phyloP scores from a whole-genome alignment of 768 basidiomycete species.

The Tricholoma terreum region DNA sequence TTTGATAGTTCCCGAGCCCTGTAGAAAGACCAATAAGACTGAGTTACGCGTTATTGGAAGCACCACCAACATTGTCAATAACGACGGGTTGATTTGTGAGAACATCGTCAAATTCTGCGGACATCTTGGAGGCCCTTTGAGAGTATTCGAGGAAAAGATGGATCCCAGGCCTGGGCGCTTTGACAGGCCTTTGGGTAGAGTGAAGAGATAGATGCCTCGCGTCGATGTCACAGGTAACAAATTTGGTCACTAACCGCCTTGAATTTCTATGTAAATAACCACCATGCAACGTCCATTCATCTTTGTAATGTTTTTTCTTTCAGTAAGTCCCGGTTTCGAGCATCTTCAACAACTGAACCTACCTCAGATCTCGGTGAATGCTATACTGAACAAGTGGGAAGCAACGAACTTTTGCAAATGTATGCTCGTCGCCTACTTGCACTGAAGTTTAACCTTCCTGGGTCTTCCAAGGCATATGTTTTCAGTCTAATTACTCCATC shows the following conservation, averaged over 20 bases:
- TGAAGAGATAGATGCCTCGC: too few species aligned
- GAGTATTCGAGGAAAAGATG: background rate
- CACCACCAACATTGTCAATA: constrained; percentile 85
- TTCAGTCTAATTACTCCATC: constrained; percentile 82
- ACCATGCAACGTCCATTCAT: constrained; percentile 10
- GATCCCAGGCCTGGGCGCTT: constrained; percentile 10
- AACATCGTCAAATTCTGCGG: constrained; percentile 87
- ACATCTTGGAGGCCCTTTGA: constrained; percentile 45
- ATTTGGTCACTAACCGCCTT: background rate
- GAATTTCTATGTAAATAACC: background rate
- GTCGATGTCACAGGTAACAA: constrained; percentile 1
- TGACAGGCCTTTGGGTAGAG: constrained; percentile 4
- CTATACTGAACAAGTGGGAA: constrained; percentile 72
- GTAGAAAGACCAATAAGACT: constrained; percentile 13
- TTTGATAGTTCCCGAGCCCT: constrained; percentile 99
- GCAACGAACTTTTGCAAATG: constrained; percentile 93
- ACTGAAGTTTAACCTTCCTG: constrained; percentile 5
- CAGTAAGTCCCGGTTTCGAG: constrained; percentile 15
- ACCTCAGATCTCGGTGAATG: constrained; percentile 31
- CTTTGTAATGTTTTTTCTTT: constrained; percentile 13
- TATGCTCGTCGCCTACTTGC: constrained; percentile 19
- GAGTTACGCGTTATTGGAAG: constrained; percentile 16
- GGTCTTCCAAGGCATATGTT: constrained; percentile 75
- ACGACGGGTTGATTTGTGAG: constrained; percentile 98
- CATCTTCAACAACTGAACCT: background rate